Base-by-base conservation (phyloP, 768 basidiomycete genomes). In the Myochromella boudieri region DNA sequence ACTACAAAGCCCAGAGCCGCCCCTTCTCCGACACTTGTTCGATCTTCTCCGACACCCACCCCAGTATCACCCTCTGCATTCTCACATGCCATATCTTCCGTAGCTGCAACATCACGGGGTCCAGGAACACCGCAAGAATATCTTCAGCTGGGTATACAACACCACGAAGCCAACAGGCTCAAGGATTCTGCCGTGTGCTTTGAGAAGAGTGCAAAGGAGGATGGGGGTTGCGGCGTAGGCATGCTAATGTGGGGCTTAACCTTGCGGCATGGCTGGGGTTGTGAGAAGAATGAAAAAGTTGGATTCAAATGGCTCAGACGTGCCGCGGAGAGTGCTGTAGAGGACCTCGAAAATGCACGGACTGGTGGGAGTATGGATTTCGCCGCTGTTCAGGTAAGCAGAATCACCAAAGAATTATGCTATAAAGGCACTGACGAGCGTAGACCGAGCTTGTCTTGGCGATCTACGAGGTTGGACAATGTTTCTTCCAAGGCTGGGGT, bases 181-280 rank as follows among this genome's bases (percentile, higher is more conserved):
- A 60, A 61, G 36, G 85, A 88, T 56, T 84, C 85, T 9, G 89
- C 87, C 0, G 59, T 63, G 20, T 89, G 73, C 63, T 91, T 92
- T 60, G 89, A 92, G 68, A 77, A 76, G 65, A 81, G 84, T 37
- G 90, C 90, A 9, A 87, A 72, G 43, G 70, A 80, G 50, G 68
- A 74, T 41, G 91, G 91, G 1, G 93, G 91, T 1, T 92, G 87
- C 58, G 86, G 85, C 1, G 82, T 91, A 3, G 93, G 93, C 14
- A 94, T 93, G 91, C 66, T 95, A 49, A 91, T 95, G 88, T 94
- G 87, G 78, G 93, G 92, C 0, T 68, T 95, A 32, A 73, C 90
- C 24, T 68, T 93, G 57, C 72, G 92, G 42, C 89, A 92, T 61
- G 92, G 91, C 1, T 95, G 93, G 92, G 93, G 92, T 2, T 82